Conservation (phyloP, 2,329 filamentous ascomycete genomes). For the Colletotrichum gigasporum region DNA sequence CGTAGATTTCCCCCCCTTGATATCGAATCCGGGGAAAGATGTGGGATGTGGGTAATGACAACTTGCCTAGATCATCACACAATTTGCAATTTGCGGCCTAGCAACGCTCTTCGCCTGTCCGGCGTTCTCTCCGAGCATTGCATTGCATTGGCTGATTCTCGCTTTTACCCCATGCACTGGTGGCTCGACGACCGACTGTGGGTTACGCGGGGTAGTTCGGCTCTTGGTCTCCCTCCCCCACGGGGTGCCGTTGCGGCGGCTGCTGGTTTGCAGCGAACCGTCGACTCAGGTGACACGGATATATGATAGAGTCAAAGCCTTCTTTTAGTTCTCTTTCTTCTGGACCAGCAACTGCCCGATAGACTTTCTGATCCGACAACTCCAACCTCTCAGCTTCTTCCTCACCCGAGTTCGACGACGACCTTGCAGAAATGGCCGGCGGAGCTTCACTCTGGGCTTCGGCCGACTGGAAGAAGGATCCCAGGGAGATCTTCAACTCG, state of each 20-base stretch:
- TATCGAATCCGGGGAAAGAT: neutral
- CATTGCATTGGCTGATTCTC: neutral
- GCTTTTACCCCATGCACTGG: neutral
- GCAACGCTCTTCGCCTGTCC: neutral
- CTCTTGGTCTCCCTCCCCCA: constrained; percentile 2
- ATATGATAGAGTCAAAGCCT: constrained; percentile 16
- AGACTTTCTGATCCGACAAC: neutral
- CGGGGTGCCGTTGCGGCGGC: neutral
- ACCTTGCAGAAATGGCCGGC: constrained; percentile 42
- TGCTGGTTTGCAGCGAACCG: neutral
- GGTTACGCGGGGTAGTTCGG: constrained; percentile 30
- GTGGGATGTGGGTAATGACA: neutral
- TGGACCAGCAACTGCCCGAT: neutral
- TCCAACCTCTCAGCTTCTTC: neutral
- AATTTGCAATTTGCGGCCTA: neutral
- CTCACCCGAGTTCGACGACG: neutral
- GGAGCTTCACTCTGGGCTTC: constrained; percentile 48
- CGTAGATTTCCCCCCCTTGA: neutral
- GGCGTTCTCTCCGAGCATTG: constrained; percentile 22
- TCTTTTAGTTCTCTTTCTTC: neutral
- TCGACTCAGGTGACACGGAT: constrained; percentile 8
- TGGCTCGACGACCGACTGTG: constrained; percentile 9
- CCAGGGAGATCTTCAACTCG: constrained; percentile 47
- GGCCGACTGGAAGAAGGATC: constrained; percentile 47
- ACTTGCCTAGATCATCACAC: neutral